phyloP scores from a whole-genome alignment of 768 basidiomycete species.

The Mrakia hoshinonis region DNA sequence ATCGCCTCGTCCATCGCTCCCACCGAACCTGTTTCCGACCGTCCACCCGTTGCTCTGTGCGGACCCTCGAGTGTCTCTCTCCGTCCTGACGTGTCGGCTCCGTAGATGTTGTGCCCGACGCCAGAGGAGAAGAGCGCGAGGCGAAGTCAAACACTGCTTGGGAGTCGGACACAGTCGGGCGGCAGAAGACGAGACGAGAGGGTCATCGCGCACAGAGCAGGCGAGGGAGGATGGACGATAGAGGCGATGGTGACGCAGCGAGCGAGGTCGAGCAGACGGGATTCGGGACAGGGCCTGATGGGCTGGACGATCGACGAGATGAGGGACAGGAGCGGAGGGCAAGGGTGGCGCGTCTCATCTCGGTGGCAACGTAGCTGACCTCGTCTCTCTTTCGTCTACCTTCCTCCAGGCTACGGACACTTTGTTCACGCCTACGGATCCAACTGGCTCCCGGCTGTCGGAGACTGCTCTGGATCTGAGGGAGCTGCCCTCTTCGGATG shows the following conservation, averaged over 20 bases:
- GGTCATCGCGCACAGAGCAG: too few species aligned
- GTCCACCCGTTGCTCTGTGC: neutral
- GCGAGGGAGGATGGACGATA: too few species aligned
- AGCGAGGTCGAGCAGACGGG: too few species aligned
- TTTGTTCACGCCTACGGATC: constrained; percentile 55
- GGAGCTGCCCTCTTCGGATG: constrained; percentile 82
- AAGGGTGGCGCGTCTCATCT: neutral
- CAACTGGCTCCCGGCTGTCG: constrained; percentile 54
- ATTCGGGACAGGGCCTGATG: too few species aligned
- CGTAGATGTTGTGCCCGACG: neutral
- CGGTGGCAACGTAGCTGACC: neutral
- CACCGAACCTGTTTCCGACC: neutral
- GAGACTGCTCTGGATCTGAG: constrained; percentile 82
- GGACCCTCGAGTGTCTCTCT: too few species aligned
- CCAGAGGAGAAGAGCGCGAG: neutral
- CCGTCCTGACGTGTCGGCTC: too few species aligned
- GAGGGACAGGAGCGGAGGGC: neutral
- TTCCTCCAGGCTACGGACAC: constrained; percentile 60
- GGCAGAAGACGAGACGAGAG: too few species aligned
- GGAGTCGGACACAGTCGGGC: too few species aligned
- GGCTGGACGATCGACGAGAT: too few species aligned
- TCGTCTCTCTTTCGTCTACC: neutral
- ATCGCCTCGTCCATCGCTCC: neutral
- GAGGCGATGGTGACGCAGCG: too few species aligned
- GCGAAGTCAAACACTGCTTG: neutral